Conservation (phyloP, 441 rosid species). For the Populus hybrid region DNA sequence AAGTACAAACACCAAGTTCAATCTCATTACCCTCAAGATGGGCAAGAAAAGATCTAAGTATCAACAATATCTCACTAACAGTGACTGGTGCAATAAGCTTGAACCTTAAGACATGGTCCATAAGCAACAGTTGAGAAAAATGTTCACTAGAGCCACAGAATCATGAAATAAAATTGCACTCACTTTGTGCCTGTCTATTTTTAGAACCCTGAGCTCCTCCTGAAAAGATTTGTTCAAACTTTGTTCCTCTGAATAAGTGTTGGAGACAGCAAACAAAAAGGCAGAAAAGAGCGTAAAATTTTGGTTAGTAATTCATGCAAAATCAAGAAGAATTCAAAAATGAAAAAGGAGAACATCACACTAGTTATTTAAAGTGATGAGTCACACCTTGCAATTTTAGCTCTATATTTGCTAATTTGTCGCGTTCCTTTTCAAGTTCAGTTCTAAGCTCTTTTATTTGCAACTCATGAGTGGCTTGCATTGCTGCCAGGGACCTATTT, state of each 20-base stretch:
- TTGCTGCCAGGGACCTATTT: conserved; percentile 57
- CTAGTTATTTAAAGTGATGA: conserved; percentile 11
- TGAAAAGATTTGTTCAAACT: conserved; percentile 54
- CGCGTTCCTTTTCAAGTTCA: conserved; percentile 64
- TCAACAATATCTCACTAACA: background rate
- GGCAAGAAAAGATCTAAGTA: background rate
- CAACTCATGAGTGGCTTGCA: conserved; percentile 48
- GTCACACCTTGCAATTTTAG: conserved; percentile 56
- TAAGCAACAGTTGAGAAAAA: background rate
- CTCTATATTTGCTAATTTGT: conserved; percentile 45
- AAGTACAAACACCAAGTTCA: background rate
- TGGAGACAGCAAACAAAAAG: background rate
- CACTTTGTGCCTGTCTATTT: conserved; percentile 67
- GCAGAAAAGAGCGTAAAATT: conserved; percentile 1
- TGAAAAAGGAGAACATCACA: background rate
- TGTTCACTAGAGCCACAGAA: background rate
- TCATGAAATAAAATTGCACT: conserved; percentile 25
- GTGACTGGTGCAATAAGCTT: background rate
- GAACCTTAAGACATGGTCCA: background rate
- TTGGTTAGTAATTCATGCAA: conserved; percentile 11
- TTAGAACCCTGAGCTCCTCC: conserved; percentile 56
- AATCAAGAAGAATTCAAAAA: conserved; percentile 8
- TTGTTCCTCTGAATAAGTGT: conserved; percentile 58
- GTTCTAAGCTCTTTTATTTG: conserved; percentile 46
- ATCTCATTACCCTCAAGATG: background rate